Conservation (phyloP, 148 eudicot genomes). For the Camellia japonica region DNA sequence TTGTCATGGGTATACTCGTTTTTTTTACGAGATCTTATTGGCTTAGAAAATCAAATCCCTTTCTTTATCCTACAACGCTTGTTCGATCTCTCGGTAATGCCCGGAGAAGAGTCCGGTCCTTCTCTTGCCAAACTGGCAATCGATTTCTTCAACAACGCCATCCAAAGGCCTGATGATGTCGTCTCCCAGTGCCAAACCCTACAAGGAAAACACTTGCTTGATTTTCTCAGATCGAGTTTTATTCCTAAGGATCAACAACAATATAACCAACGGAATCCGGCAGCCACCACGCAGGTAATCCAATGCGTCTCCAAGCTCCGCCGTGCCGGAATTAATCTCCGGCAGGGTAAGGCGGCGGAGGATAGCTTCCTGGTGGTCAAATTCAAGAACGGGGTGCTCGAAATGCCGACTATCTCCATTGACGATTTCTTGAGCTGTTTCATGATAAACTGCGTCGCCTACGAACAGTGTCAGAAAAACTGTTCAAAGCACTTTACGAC, state of each 20-base stretch:
- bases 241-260: slow-evolving; percentile 33
- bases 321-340: slow-evolving; percentile 56
- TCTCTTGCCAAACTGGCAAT: slow-evolving; percentile 38
- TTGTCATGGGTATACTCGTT: slow-evolving; percentile 74
- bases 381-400: slow-evolving; percentile 55
- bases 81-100: slow-evolving; percentile 45
- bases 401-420: slow-evolving; percentile 64
- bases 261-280: no score
- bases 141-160: slow-evolving; percentile 47
- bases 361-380: slow-evolving; percentile 57
- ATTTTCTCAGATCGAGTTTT: slow-evolving; percentile 60
- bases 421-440: slow-evolving; percentile 74
- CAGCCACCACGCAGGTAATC: slow-evolving; percentile 34
- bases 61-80: slow-evolving; percentile 54
- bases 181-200: slow-evolving; percentile 23
- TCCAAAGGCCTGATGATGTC: slow-evolving; percentile 38
- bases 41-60: slow-evolving; percentile 80
- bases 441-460: slow-evolving; percentile 62
- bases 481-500: slow-evolving; percentile 66
- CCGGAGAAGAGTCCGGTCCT: slow-evolving; percentile 12
- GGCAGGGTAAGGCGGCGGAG: slow-evolving; percentile 13
- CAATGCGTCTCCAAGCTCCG: slow-evolving; percentile 65
- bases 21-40: slow-evolving; percentile 55
- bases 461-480: slow-evolving; percentile 54
- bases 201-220: slow-evolving; percentile 59